These are phyloP conservation scores for Aurantiochytrium sp. DNA, from an alignment of 108 stramenopile species.

Conservation along the genomic window DNA sequence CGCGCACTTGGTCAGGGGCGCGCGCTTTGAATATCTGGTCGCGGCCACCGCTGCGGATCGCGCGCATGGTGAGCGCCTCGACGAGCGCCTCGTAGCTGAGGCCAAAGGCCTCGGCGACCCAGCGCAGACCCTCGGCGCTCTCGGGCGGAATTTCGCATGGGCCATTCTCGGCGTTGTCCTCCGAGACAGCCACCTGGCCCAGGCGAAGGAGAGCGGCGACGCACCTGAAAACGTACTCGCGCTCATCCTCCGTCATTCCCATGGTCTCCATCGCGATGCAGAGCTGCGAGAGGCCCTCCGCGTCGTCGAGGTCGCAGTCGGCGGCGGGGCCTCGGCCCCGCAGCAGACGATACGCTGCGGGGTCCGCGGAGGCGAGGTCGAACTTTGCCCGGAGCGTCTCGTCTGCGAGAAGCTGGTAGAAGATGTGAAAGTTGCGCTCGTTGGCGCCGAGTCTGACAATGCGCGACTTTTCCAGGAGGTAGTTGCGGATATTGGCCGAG, in stretches of 20 bases:
- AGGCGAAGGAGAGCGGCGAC: not conserved
- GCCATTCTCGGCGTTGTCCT: not conserved
- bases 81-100: not conserved
- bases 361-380: not conserved
- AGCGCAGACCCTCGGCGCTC: not conserved
- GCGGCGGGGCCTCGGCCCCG: not conserved
- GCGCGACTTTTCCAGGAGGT: constrained; percentile 61
- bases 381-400: constrained; percentile 13
- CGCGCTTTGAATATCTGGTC: not conserved
- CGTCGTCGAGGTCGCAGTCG: not conserved
- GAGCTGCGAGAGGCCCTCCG: not conserved
- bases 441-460: constrained; percentile 57
- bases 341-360: not conserved
- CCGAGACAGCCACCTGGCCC: not conserved
- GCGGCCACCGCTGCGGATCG: not conserved
- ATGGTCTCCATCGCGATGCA: not conserved
- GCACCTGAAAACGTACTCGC: not conserved
- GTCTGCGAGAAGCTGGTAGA: constrained; percentile 68
- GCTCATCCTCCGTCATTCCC: not conserved
- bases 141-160: not conserved
- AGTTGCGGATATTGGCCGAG: constrained; percentile 47
- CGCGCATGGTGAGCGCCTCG: not conserved
- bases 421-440: constrained; percentile 65
- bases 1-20: not conserved
- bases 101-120: not conserved